These are phyloP conservation scores for Gentiana dahurica DNA, from an alignment of 257 asterid genomes.

Conservation along the genomic window DNA sequence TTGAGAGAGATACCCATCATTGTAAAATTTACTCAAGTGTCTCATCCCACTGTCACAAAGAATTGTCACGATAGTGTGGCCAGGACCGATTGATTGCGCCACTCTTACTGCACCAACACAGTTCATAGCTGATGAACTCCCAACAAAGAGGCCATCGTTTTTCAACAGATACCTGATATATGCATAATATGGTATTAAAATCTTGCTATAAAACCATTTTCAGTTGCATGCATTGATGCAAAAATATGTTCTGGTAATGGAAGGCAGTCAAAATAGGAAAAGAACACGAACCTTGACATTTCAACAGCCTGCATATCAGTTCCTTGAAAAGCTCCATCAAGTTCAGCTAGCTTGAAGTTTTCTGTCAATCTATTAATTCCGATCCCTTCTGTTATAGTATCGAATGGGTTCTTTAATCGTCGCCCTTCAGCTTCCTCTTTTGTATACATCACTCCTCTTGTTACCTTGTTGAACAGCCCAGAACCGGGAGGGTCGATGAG, in stretches of 20 bases:
- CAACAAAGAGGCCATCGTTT: slow-evolving; percentile 91
- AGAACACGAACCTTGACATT: slow-evolving; percentile 64
- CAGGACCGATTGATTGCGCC: slow-evolving; percentile 77
- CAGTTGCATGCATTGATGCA: too few species aligned
- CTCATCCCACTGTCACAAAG: slow-evolving; percentile 97
- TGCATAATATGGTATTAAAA: slow-evolving; percentile 1
- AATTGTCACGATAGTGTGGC: slow-evolving; percentile 79
- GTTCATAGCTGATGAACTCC: slow-evolving; percentile 97
- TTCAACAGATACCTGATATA: slow-evolving; percentile 55
- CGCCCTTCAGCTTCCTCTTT: slow-evolving; percentile 91
- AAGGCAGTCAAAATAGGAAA: not conserved
- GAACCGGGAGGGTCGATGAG: slow-evolving; percentile 96
- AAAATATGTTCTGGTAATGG: not conserved
- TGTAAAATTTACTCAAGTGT: slow-evolving; percentile 76
- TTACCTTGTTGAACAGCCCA: slow-evolving; percentile 89
- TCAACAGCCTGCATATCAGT: slow-evolving; percentile 88
- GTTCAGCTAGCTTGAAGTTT: slow-evolving; percentile 67
- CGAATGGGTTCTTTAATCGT: slow-evolving; percentile 85
- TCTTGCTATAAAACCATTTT: not conserved
- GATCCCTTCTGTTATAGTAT: slow-evolving; percentile 90
- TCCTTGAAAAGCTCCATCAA: slow-evolving; percentile 92
- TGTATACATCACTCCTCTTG: slow-evolving; percentile 94
- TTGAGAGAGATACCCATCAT: slow-evolving; percentile 54
- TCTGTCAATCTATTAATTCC: slow-evolving; percentile 87
- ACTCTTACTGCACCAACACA: slow-evolving; percentile 94